phyloP scores from a whole-genome alignment of 129 eudicot species.

The Saussurea involucrata region DNA sequence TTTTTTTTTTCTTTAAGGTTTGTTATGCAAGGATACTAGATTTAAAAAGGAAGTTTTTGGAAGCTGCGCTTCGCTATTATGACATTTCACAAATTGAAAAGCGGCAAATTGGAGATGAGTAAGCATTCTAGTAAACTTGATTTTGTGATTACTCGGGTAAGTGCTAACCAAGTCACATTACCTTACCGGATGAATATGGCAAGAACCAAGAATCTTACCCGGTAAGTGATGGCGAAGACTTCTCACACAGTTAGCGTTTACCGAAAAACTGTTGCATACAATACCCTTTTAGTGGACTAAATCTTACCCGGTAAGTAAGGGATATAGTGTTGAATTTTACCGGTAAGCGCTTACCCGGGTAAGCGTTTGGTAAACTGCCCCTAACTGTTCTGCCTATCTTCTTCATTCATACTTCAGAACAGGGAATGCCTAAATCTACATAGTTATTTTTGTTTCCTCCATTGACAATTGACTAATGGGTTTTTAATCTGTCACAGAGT shows the following conservation, averaged over 20 bases:
- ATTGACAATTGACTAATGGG: constrained; percentile 10
- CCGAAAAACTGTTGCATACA: too few species aligned
- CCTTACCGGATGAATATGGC: too few species aligned
- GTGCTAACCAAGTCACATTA: too few species aligned
- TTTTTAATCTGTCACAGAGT: constrained; percentile 45
- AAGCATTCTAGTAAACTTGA: constrained; percentile 28
- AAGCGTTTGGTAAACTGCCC: too few species aligned
- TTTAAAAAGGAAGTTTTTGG: constrained; percentile 93
- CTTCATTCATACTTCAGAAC: not conserved
- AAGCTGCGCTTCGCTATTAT: constrained; percentile 97
- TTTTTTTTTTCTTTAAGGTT: constrained; percentile 43
- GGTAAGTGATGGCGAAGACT: too few species aligned
- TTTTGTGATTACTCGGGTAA: not conserved
- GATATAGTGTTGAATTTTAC: too few species aligned
- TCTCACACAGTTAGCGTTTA: too few species aligned
- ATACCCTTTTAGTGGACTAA: too few species aligned
- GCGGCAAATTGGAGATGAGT: constrained; percentile 95
- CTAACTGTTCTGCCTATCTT: not conserved
- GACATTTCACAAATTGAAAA: constrained; percentile 92
- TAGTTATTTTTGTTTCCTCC: not conserved
- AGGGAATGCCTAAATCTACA: not conserved
- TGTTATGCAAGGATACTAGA: constrained; percentile 94
- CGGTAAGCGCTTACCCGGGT: too few species aligned
- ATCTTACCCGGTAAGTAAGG: too few species aligned
- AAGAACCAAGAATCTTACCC: too few species aligned